Base-by-base conservation (phyloP, 2,329 filamentous ascomycete species). In the Cladosporium halotolerans region DNA sequence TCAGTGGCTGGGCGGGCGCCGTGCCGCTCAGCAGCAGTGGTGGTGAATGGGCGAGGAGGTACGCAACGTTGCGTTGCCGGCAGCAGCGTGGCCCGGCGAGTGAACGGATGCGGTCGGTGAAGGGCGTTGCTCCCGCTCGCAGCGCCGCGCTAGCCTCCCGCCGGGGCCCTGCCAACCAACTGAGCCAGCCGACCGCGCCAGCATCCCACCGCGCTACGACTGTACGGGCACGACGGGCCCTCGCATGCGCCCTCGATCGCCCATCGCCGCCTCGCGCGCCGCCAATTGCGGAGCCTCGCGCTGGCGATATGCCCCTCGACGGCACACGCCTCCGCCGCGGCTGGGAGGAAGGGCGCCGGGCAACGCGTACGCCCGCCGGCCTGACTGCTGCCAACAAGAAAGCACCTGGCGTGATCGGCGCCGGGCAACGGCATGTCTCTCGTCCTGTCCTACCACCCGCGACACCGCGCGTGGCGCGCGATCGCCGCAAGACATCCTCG, bases 251-350 rank as follows among this genome's bases (percentile, higher is more conserved):
- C 38, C 33, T 47, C 45, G 34, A 34, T 33, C 38, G 47, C 39
- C 47, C 47, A 50, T 50, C 47, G 42, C 47, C 40, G 36, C 23
- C 10, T 23, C 47, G 16, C 39, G 48, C 48, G 32, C 48, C 48
- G 32, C 48, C 48, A 44, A 51, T 51, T 40, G 44, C 48, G 40
- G 48, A 43, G 32, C 40, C 48, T 51, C 48, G 40, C 43, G 48
- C 48, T 44, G 28, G 23, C 23, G 23, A 28, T 7, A 7, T 28
- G 7, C 23, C 23, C 34, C 13, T 49, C 32, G 46, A 40, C 46
- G 46, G 41, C n/a, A 13, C 34, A 11, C 34, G 10, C 16, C 33
- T 36, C 33, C 38, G 31, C 41, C 7, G 46, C 46, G 46, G 48
- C 48, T 39, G 48, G 31, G 36, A 14, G 23, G 23, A 7, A 28